Conservation (phyloP, 1,139 yeast genomes). For the Suhomyces taliae region DNA sequence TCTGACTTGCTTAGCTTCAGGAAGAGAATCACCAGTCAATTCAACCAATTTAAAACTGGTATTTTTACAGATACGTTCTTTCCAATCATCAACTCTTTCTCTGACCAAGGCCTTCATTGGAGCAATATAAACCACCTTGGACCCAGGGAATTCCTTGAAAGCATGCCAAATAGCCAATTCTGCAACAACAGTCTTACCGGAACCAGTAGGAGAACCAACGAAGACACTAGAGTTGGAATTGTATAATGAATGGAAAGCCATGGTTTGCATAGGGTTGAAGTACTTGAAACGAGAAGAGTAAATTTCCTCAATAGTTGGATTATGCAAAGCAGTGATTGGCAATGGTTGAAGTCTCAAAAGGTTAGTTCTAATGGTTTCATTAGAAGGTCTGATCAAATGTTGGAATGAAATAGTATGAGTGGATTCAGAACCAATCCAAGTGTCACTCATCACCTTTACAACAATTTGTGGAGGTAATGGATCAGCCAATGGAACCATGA, state of each 20-base stretch:
- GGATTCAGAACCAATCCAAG: constrained; percentile 88
- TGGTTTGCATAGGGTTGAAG: constrained; percentile 98
- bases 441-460: constrained; percentile 75
- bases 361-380: constrained; percentile 83
- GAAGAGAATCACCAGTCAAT: constrained; percentile 94
- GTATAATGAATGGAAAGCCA: constrained; percentile 89
- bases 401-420: constrained; percentile 82
- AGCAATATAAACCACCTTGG: constrained; percentile 91
- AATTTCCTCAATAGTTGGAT: constrained; percentile 64
- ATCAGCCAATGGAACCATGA: constrained; percentile 87
- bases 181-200: constrained; percentile 97
- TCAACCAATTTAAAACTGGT: constrained; percentile 79
- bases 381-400: constrained; percentile 83
- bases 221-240: constrained; percentile 77
- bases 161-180: constrained; percentile 98
- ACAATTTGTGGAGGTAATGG: constrained; percentile 88
- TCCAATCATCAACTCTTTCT: constrained; percentile 97
- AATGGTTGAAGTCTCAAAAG: constrained; percentile 80
- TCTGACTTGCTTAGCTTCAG: constrained; percentile 82
- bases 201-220: constrained; percentile 98
- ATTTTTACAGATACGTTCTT: constrained; percentile 60
- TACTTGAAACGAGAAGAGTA: constrained; percentile 70
- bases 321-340: constrained; percentile 78
- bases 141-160: constrained; percentile 71
- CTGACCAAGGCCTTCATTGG: constrained; percentile 99